Evolutionary conservation across 78 protist species (phyloP).

Genomic region (Pigoraptor vietnamica): DNA sequence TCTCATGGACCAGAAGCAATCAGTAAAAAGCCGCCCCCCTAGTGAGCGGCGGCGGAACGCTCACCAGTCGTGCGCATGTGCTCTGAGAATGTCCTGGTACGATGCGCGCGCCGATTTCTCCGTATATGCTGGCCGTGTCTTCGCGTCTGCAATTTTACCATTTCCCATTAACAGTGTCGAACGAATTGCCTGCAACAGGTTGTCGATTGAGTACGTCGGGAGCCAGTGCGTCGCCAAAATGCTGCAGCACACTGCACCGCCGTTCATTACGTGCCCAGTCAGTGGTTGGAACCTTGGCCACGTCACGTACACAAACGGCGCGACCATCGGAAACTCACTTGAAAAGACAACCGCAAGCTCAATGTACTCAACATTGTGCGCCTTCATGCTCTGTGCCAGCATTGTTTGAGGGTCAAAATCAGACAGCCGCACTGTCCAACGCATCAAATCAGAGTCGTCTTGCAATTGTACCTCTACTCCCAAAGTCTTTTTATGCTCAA

Average conservation of each 20-base stretch:
- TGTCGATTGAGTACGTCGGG: background rate
- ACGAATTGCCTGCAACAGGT: background rate
- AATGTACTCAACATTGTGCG: background rate
- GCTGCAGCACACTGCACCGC: background rate
- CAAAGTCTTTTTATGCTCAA: background rate
- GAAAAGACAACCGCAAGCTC: background rate
- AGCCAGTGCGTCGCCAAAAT: background rate
- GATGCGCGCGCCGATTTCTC: background rate
- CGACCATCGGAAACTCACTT: background rate
- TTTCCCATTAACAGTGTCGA: background rate
- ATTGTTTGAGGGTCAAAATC: background rate
- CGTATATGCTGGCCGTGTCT: background rate
- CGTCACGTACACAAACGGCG: background rate
- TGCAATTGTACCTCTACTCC: background rate
- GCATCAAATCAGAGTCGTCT: background rate
- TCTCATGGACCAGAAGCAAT: too few species aligned
- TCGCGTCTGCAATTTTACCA: background rate
- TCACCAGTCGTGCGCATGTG: too few species aligned
- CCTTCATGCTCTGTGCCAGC: background rate
- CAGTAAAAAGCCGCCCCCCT: too few species aligned
- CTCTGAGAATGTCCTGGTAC: too few species aligned
- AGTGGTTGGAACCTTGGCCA: background rate
- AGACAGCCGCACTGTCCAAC: background rate
- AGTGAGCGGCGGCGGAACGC: too few species aligned
- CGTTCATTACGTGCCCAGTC: background rate